Conservation (phyloP, 2,329 filamentous ascomycete genomes). For the Fusarium caatingaense region DNA sequence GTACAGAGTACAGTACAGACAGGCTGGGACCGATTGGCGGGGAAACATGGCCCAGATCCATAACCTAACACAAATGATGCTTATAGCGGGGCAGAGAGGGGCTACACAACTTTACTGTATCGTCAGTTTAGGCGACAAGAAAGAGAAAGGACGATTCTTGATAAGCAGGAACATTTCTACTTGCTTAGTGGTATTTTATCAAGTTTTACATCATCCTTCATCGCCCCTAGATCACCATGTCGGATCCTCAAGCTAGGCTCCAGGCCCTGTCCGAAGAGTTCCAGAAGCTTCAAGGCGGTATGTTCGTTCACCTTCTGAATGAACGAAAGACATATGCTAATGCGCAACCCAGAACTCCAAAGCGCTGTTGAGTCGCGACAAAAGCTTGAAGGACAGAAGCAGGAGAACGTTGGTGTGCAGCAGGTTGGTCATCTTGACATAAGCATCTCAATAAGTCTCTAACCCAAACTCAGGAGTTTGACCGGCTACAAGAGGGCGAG, state of each 20-base stretch:
- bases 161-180: neutral
- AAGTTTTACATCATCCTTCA: conserved; percentile 1
- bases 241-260: conserved; percentile 79
- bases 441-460: conserved; percentile 14
- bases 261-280: conserved; percentile 89
- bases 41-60: conserved; percentile 50
- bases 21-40: conserved; percentile 51
- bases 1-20: conserved; percentile 17
- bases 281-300: conserved; percentile 86
- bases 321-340: conserved; percentile 6
- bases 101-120: conserved; percentile 40
- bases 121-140: conserved; percentile 32
- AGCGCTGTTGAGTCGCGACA: conserved; percentile 81
- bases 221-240: conserved; percentile 60
- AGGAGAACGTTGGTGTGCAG: conserved; percentile 91
- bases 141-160: conserved; percentile 8
- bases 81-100: conserved; percentile 51
- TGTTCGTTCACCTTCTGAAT: conserved; percentile 39
- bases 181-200: conserved; percentile 16
- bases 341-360: conserved; percentile 75
- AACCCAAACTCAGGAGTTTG: conserved; percentile 75
- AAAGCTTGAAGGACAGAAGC: conserved; percentile 91
- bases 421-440: conserved; percentile 63
- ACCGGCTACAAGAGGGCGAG: conserved; percentile 79
- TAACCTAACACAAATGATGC: conserved; percentile 34